phyloP scores from a whole-genome alignment of 2,329 filamentous ascomycete species.

The Epichloe festucae region DNA sequence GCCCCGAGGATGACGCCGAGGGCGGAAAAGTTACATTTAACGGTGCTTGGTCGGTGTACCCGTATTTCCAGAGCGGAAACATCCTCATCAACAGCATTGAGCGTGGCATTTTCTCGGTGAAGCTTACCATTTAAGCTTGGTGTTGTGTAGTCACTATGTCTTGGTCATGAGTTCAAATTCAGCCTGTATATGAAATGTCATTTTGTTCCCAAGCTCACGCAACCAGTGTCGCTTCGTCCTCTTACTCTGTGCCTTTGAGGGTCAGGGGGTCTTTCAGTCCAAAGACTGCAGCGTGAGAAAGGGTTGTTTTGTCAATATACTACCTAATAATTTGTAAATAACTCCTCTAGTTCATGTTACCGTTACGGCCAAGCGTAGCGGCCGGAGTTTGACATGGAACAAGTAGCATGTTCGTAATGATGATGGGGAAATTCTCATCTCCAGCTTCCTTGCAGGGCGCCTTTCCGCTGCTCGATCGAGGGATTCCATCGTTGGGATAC shows the following conservation, averaged over 20 bases:
- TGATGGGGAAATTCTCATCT: conserved; percentile 24
- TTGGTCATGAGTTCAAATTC: too few species aligned
- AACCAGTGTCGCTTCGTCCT: too few species aligned
- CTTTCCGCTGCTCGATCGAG: conserved; percentile 23
- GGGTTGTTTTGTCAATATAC: too few species aligned
- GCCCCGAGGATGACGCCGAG: conserved; percentile 31
- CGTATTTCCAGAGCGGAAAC: conserved; percentile 31
- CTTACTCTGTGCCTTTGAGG: conserved; percentile 43
- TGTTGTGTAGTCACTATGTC: too few species aligned
- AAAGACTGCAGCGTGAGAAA: too few species aligned
- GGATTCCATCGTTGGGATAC: conserved; percentile 24
- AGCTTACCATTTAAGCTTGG: conserved; percentile 6
- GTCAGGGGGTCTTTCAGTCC: conserved; percentile 8
- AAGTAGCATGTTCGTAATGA: conserved; percentile 27
- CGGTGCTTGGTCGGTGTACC: conserved; percentile 34
- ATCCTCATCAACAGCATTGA: conserved; percentile 35
- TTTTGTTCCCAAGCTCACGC: too few species aligned
- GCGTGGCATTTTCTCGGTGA: conserved; percentile 32
- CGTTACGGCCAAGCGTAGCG: too few species aligned
- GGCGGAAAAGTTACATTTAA: conserved; percentile 30
- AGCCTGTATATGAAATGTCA: too few species aligned
- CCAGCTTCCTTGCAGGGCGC: conserved; percentile 23
- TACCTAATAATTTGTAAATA: too few species aligned
- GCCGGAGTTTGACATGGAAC: conserved; percentile 17
- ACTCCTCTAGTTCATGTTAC: too few species aligned